Evolutionary conservation across 768 basidiomycete genomes (phyloP), one percentile per base, ranked within the genome.

Genomic region (Podaxis rugospora): DNA sequence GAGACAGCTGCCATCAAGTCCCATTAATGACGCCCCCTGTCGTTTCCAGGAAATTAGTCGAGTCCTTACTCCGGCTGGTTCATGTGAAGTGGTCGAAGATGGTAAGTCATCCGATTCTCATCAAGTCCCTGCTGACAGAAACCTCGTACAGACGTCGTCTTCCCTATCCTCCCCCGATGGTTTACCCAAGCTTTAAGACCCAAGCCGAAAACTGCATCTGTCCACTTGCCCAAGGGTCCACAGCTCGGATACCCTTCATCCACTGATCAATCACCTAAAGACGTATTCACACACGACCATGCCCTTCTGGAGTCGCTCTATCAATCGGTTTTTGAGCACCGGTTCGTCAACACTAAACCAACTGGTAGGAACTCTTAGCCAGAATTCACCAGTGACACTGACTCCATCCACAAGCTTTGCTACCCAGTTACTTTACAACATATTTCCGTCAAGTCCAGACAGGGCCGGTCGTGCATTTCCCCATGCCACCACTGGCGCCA

Each of bases 111-210:
- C 16, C 39, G n/a, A 7, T 27, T 9, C 18, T 54, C 14, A 35
- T 9, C 21, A n/a, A 21, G 5, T 16, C n/a, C 39, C 5, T 25
- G 51, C 39, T 56, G 28, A 64, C 35, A 46, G 57, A 28, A 57
- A 4, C 51, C 42, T 47, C 9, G 23, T 62, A 14, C 56, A 92
- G 90, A 92, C 68, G 80, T 89, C 28, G 73, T 90, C 49, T 92
- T 92, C 68, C 90, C 90, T n/a, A 74, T 74, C 3, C 78, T 92
- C 39, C 89, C 90, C 21, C 81, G 80, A 39, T 92, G 89, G 89
- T 92, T 90, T 66, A 91, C 90, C 1, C 76, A 80, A 40, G 87
- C 88, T 7, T 78, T 91, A 55, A 83, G 87, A 28, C 76, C 76
- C 28, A 82, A 77, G 66, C 75, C 81, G 21, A 70, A 80, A 53